A percentile compares a stretch with the other conserved stretches of the same genome.
These are phyloP conservation scores for Nissolia schottii DNA, from an alignment of 306 rosid species.

Conservation along the genomic window DNA sequence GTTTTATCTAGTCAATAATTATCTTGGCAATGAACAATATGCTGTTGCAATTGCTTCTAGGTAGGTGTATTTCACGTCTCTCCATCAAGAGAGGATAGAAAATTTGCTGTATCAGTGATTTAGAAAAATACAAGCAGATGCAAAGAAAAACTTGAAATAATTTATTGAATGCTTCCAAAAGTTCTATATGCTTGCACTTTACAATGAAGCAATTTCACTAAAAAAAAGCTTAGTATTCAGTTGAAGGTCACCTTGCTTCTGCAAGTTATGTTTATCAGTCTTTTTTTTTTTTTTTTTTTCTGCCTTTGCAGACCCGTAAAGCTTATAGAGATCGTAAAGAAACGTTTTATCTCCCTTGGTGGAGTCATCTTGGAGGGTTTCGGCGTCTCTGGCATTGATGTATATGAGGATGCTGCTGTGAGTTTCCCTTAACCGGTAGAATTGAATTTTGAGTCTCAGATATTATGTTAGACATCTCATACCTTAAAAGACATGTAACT, in stretches of 20 bases:
- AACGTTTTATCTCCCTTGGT: conserved; percentile 71
- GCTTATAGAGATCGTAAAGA: conserved; percentile 77
- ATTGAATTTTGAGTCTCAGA: neutral
- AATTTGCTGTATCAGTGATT: neutral
- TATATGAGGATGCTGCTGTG: conserved; percentile 84
- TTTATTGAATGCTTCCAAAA: neutral
- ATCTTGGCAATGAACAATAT: neutral
- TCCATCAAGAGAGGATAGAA: neutral
- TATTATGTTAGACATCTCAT: neutral
- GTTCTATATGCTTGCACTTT: neutral
- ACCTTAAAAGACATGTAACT: neutral
- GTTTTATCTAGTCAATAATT: neutral
- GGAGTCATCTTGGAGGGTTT: conserved; percentile 76
- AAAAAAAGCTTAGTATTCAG: neutral
- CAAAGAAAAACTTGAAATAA: neutral
- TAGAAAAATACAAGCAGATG: neutral
- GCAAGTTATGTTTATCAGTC: neutral
- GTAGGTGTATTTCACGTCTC: neutral
- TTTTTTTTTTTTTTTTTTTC: conserved; percentile 4
- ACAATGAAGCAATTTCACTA: neutral
- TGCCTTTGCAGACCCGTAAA: conserved; percentile 59
- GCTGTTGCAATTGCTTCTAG: neutral
- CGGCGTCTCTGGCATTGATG: conserved; percentile 50
- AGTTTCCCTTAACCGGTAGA: conserved; percentile 39
- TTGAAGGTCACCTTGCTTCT: conserved; percentile 7